Evolutionary conservation across 441 rosid genomes (phyloP), one percentile per base, ranked within the genome.

Genomic region (Capsella rubella): DNA sequence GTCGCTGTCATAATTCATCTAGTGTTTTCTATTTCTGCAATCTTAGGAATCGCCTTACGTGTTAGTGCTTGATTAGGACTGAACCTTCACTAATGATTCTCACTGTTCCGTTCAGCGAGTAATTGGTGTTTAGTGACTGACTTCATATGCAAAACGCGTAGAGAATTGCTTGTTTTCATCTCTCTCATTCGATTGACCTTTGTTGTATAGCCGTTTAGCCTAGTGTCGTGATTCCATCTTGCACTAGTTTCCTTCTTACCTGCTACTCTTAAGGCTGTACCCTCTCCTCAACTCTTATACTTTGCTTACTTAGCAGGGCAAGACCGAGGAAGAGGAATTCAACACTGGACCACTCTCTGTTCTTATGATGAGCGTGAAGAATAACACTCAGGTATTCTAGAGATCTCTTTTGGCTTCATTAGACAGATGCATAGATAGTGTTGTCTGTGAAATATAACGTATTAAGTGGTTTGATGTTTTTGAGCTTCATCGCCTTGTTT

Each of bases 271-370:
- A 47, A 21, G 14, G 45, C 3, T 59, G 31, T 10, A 6, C 11
- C 6, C 8, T 47, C 34, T 37, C 31, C 32, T 51, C 2, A 14
- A 37, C 12, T 32, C 34, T 34, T 18, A 52, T 35, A 25, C 27
- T 65, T 12, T 42, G 25, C 4, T 8, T 72, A 34, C 37, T 34
- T 34, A 67, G 70, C 81, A 61, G 77, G 81, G 60, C 35, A 89
- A 94, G 87, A 94, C 71, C 6, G 96, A 94, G 79, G 97, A 95
- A 64, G 97, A 95, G 81, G 99, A 90, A 32, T 92, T 95, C 65
- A 92, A 84, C 85, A 95, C 97, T 0, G 99, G 97, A 14, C 99
- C 99, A 2, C 89, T 95, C 37, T 92, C 99, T n/a, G 98, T 95
- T 57, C 85, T 95, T 40, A 88, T 92, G 99, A 90, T 89, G 98